Evolutionary conservation across 257 asterid genomes (phyloP).

Genomic region (Penstemon barbatus): DNA sequence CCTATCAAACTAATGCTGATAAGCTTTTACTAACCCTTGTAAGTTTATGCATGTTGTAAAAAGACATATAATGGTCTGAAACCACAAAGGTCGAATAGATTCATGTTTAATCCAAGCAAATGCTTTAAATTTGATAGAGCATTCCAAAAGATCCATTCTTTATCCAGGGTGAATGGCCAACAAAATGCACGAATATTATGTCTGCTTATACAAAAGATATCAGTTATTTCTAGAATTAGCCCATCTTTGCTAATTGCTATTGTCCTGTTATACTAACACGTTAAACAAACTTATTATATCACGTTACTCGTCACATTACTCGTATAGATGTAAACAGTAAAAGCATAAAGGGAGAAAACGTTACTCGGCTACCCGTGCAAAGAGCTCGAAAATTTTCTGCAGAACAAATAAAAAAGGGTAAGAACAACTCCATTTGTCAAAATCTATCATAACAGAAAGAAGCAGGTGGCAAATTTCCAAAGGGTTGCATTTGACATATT

Average conservation of each 20-base stretch:
- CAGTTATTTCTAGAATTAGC: too few species aligned
- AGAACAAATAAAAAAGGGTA: slow-evolving; percentile 25
- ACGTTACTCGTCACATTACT: background rate
- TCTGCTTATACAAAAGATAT: too few species aligned
- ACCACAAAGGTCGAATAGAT: background rate
- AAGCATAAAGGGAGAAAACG: slow-evolving; percentile 44
- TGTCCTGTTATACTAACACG: slow-evolving; percentile 14
- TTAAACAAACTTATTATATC: slow-evolving; percentile 18
- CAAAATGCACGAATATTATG: slow-evolving; percentile 19
- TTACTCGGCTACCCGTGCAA: slow-evolving; percentile 90
- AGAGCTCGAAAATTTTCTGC: slow-evolving; percentile 98
- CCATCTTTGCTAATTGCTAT: background rate
- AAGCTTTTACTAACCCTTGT: slow-evolving; percentile 4
- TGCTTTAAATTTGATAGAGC: slow-evolving; percentile 1
- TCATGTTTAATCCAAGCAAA: background rate
- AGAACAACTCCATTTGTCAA: slow-evolving; percentile 24
- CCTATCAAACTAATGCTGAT: background rate
- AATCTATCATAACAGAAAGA: background rate
- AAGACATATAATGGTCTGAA: background rate
- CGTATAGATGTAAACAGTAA: slow-evolving; percentile 14
- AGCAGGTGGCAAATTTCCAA: slow-evolving; percentile 6
- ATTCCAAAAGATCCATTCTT: too few species aligned
- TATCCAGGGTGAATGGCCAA: slow-evolving; percentile 11
- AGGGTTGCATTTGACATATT: slow-evolving; percentile 19
- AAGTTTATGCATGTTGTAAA: background rate